Evolutionary conservation across 768 basidiomycete genomes (phyloP), one percentile per base, ranked within the genome.

Genomic region (Chlorophyllum brunneum): DNA sequence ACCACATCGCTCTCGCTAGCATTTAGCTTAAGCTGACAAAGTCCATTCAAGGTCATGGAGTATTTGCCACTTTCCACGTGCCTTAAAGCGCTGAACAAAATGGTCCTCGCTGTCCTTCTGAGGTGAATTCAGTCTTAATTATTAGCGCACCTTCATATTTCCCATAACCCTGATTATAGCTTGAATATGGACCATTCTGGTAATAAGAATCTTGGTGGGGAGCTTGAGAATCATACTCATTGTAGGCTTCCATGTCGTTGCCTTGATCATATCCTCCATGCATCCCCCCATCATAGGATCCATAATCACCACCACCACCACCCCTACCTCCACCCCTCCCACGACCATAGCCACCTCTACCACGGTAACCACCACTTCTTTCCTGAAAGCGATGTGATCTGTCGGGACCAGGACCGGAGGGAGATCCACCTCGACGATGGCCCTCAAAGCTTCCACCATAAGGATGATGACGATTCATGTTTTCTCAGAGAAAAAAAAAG

Each of bases 391-490:
- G 80, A 72, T 85, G 77, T 56, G 81, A 79, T 74, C 90, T 80
- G 71, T 88, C 86, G 63, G 82, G 83, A 52, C 86, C 86, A 59
- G 82, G 81, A 61, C 81, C 82, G 57, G 77, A 70, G 36, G 82
- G 79, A 55, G 80, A 75, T 52, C 83, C 86, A 42, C 86, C 86
- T 65, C 82, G 76, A 40, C 72, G 68, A 34, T 75, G 69, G 50
- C 73, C 71, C 54, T 88, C 88, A 75, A 81, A 85, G 63, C 73
- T 71, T 58, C 77, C 77, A 60, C 81, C 80, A 71, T 93, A 93
- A 22, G 91, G 91, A 80, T 92, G 88, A 71, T 92, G 90, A 64
- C 90, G 88, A 71, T 91, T 89, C 90, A 93, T 92, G 54, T 60
- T 63, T 65, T 65, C 65, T 63, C 56, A 65, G 55, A n/a, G n/a